Evolutionary conservation across 768 basidiomycete species (phyloP), one percentile per base, ranked within the genome.

Genomic region (Lactifluus volemus): DNA sequence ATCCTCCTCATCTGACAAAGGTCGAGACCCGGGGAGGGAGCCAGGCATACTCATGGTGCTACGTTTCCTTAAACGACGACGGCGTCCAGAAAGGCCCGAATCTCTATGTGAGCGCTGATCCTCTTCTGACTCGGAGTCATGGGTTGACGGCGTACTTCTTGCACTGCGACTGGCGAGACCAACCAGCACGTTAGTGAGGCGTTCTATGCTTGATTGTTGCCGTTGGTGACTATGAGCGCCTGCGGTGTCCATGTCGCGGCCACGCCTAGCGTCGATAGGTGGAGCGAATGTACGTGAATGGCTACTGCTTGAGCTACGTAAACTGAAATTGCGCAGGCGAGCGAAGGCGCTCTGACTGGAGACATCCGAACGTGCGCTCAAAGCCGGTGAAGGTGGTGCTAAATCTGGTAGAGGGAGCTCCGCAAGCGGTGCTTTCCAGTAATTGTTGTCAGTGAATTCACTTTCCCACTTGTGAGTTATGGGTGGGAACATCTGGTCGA

Each of bases 401-500:
- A 91, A 71, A 69, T 91, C 88, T 0, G 95, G 95, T 3, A 94
- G 77, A 4, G 85, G 75, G 60, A 87, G 86, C 1, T 92, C 88
- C 53, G 82, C 84, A 12, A 98, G 76, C 0, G 92, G 86, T 0
- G 81, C 66, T 65, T 92, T 88, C 97, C 97, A 99, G 70, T 84
- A 99, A 69, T 96, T 98, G 79, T 97, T 94, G 72, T 98, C 96
- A 1, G 95, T 97, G 71, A 82, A 99, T 70, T 95, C 94, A 1
- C 90, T 84, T 12, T 86, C 81, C 82, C 86, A 88, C 70, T 91
- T 92, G 54, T 87, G 84, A 70, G 93, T 82, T 58, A 98, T 93
- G 0, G 96, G 92, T 38, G 97, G 97, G 77, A 99, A 99, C 86
- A 97, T 95, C 74, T 97, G 95, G 75, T 99, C 95, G 15, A 99